These are phyloP conservation scores for Backusella macrospora DNA, from an alignment of 192 early-diverging fungal species.

Conservation along the genomic window DNA sequence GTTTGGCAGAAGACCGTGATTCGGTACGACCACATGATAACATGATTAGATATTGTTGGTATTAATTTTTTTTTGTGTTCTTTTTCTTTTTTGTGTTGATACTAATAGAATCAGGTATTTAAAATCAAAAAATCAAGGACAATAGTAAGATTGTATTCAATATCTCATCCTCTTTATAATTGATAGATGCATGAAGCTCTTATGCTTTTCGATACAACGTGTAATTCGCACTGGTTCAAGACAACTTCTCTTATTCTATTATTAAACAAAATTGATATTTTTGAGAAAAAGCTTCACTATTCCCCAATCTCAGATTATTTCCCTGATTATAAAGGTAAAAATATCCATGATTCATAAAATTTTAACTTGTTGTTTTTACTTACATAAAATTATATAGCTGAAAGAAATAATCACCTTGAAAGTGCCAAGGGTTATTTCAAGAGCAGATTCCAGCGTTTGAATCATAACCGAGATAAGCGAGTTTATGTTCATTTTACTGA, in stretches of 20 bases:
- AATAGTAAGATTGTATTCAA: neutral
- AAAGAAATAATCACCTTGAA: conserved; percentile 27
- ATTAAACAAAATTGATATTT: conserved; percentile 67
- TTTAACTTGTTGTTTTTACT: conserved; percentile 10
- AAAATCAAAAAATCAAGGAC: neutral
- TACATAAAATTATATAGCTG: conserved; percentile 27
- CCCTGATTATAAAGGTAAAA: conserved; percentile 56
- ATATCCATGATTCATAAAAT: neutral
- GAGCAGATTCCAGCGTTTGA: conserved; percentile 47
- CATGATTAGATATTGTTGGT: neutral
- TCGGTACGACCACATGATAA: conserved; percentile 34
- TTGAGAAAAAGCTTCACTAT: conserved; percentile 49
- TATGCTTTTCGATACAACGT: conserved; percentile 63
- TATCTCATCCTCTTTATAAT: neutral
- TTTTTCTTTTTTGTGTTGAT: conserved; percentile 6
- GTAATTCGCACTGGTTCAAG: conserved; percentile 62
- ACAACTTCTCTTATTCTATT: conserved; percentile 64
- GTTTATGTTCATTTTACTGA: conserved; percentile 58
- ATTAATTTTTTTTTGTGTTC: conserved; percentile 2
- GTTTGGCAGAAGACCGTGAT: conserved; percentile 53
- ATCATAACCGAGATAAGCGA: conserved; percentile 48
- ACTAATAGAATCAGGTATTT: conserved; percentile 27
- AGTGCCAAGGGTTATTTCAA: conserved; percentile 47
- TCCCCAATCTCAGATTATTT: conserved; percentile 54
- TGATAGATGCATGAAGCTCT: conserved; percentile 57